Evolutionary conservation across 140 eudicot species (phyloP), one percentile per base, ranked within the genome.

Genomic region (Bidens hawaiensis): DNA sequence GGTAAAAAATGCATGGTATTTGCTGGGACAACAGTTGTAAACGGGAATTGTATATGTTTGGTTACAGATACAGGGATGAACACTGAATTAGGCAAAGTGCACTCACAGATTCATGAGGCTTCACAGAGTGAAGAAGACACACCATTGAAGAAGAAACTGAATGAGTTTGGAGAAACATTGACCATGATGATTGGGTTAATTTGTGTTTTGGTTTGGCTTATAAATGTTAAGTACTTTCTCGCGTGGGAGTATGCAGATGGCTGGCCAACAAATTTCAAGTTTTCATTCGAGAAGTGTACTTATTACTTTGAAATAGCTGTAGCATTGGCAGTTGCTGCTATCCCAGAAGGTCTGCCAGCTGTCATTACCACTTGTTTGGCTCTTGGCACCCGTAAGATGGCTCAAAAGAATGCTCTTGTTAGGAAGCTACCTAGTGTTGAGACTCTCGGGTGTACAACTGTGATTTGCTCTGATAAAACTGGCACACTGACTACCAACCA

Each of bases 321-420:
- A 8, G 99, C 99, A 26, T 79, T 94, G 60, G 99, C 99, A n/a
- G 99, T 94, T 58, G 99, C 99, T 78, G 99, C 99, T 7, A 94
- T 94, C 60, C 99, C 99, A 9, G 99, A 94, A 71, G 99, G 99
- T 53, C 73, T 94, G 34, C 99, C 97, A 8, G 99, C 99, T 36
- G 99, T 94, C 41, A 94, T 94, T 24, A 94, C 99, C n/a, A 94
- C 99, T 8, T 94, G 97, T 36, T 78, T 94, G 64, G 99, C 99
- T 24, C 94, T 94, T 23, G 99, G 99, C 18, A 94, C 99, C 2
- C 83, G 95, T 15, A 94, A 88, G 61, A 94, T 94, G 99, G 99
- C 97, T 22, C 95, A 86, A 46, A 94, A 94, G 80, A 94, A 94
- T 64, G 99, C 99, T 4, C 85, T 94, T 50, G 96, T 93, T 14